Percentiles rank a stretch among this genome's conserved stretches.
phyloP scores from a whole-genome alignment of 169 alveolate genomes.

The Plasmodium sp. region DNA sequence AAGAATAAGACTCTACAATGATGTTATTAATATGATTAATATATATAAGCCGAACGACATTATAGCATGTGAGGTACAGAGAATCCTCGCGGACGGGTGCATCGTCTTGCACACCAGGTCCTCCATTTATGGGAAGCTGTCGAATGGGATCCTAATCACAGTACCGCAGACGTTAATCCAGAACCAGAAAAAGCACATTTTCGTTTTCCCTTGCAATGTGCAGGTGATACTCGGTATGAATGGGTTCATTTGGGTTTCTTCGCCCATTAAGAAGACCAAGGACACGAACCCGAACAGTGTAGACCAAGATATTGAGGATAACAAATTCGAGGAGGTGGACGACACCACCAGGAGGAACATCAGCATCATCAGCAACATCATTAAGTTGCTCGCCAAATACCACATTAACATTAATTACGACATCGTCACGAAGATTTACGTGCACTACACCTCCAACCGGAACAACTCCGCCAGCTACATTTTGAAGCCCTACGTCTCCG shows the following conservation, averaged over 20 bases:
- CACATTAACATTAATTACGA: slow-evolving; percentile 72
- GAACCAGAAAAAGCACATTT: slow-evolving; percentile 92
- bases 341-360: slow-evolving; percentile 69
- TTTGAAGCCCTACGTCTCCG: slow-evolving; percentile 72
- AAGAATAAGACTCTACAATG: slow-evolving; percentile 92
- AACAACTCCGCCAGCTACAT: slow-evolving; percentile 42
- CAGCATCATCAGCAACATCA: slow-evolving; percentile 75
- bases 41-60: slow-evolving; percentile 91
- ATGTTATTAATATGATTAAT: slow-evolving; percentile 92
- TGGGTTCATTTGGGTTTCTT: slow-evolving; percentile 89
- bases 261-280: slow-evolving; percentile 44
- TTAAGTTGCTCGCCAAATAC: slow-evolving; percentile 67
- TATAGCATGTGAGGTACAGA: slow-evolving; percentile 93
- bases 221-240: slow-evolving; percentile 91
- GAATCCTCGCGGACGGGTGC: slow-evolving; percentile 87
- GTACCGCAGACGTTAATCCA: slow-evolving; percentile 90
- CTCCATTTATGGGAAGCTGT: slow-evolving; percentile 91
- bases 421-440: slow-evolving; percentile 74
- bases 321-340: slow-evolving; percentile 64
- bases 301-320: slow-evolving; percentile 71
- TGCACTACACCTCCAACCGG: slow-evolving; percentile 54
- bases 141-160: slow-evolving; percentile 90
- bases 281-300: slow-evolving; percentile 68
- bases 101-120: slow-evolving; percentile 92
- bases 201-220: slow-evolving; percentile 86